Base-by-base conservation (phyloP, 2,329 filamentous ascomycete species). In the Arthrobotrys megalospora region DNA sequence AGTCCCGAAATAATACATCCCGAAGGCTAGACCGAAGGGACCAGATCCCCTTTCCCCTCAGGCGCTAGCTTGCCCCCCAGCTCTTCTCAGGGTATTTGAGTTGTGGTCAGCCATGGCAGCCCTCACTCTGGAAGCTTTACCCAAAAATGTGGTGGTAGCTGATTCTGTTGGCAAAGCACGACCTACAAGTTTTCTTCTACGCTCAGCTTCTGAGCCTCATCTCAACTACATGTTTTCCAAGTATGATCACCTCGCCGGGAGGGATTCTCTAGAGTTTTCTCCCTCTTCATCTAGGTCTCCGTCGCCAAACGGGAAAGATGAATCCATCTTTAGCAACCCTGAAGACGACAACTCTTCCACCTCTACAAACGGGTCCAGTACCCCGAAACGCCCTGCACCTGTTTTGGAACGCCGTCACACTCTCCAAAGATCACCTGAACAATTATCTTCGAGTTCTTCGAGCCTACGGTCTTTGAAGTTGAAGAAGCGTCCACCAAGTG, bases 181-280 rank as follows among this genome's bases (percentile, higher is more conserved):
- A 53, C 73, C 73, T 8, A 60, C 73, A 5, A 77, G 66, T 60
- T 77, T 77, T 48, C 60, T 77, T 38, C 52, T 77, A 7, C 73
- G 73, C 43, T 77, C 73, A 52, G 66, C 73, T 53, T 77, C 73
- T 45, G 73, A 77, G 60, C 73, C 73, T 53, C 73, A 77, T 43
- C 73, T 77, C 52, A 77, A 62, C 73, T 77, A 71, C 73, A 77
- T 77, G 73, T 77, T 77, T 66, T 70, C 73, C 50, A 77, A 77
- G 34, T 71, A 60, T 63, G 73, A 77, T 38, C 73, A 70, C 11
- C 64, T 76, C 28, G 16, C 53, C 24, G 47, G 72, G 34, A 52
- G 64, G n/a, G 73, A 66, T 19, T 60, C 66, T 38, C 48, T 71
- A n/a, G 73, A 71, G 34, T 77, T 77, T 41, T 77, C 73, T 28